Percentiles rank a stretch among this genome's conserved stretches.
phyloP scores from a whole-genome alignment of 2,329 filamentous ascomycete species.

The Botrytis fabae region DNA sequence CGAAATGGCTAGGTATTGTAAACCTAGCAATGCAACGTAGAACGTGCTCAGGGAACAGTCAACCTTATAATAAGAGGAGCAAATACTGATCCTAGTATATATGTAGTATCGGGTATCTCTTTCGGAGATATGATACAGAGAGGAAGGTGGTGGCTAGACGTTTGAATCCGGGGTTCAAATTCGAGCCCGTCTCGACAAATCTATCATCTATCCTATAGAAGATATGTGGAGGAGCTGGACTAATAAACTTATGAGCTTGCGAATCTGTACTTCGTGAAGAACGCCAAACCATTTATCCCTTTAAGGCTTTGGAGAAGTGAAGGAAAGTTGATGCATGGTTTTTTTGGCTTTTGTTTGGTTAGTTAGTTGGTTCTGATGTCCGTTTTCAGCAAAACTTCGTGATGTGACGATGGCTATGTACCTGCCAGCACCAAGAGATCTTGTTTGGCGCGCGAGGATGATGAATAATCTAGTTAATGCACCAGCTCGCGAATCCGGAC shows the following conservation, averaged over 20 bases:
- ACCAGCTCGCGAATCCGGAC: not conserved
- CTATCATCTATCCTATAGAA: not conserved
- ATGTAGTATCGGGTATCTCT: not conserved
- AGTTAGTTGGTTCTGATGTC: not conserved
- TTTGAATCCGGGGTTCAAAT: not conserved
- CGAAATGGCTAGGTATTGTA: not conserved
- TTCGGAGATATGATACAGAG: not conserved
- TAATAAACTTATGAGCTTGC: not conserved
- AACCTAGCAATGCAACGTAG: not conserved
- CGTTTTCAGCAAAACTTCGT: slow-evolving; percentile 2
- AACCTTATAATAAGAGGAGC: not conserved
- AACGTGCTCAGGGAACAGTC: not conserved
- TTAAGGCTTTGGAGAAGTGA: not conserved
- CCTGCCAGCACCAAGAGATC: not conserved
- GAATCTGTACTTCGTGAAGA: not conserved
- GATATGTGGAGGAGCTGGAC: not conserved
- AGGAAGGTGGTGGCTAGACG: not conserved
- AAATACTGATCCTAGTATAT: not conserved
- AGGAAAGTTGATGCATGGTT: not conserved
- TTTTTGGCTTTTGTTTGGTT: not conserved
- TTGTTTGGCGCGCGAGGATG: not conserved
- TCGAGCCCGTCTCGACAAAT: not conserved
- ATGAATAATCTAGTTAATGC: not conserved
- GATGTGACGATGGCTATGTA: not conserved
- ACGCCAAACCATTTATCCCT: not conserved